phyloP scores from a whole-genome alignment of 192 early-diverging fungal genomes.

The Podila verticillata region DNA sequence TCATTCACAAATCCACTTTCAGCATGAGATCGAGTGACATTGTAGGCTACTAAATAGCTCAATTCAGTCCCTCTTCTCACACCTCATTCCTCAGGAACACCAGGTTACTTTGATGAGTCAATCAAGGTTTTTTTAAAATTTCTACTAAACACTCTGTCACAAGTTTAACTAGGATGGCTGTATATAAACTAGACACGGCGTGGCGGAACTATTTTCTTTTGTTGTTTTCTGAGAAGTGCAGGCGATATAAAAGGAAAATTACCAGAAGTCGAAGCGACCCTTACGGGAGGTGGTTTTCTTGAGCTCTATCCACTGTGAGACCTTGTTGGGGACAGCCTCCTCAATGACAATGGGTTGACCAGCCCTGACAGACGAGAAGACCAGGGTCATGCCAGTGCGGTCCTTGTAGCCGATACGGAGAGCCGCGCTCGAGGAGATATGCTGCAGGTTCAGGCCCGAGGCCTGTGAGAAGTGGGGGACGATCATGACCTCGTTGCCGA shows the following conservation, averaged over 20 bases:
- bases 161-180: constrained; percentile 3
- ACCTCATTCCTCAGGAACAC: background rate
- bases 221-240: background rate
- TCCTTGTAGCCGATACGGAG: constrained; percentile 15
- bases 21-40: constrained; percentile 5
- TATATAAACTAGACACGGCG: background rate
- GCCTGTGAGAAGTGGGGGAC: background rate
- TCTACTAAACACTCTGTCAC: background rate
- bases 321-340: background rate
- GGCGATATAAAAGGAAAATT: constrained; percentile 3
- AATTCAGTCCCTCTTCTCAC: constrained; percentile 6
- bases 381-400: background rate
- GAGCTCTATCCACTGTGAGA: background rate
- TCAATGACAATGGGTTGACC: constrained; percentile 4
- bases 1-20: constrained; percentile 4
- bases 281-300: background rate
- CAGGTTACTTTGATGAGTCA: background rate
- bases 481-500: background rate
- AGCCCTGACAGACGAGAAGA: constrained; percentile 5
- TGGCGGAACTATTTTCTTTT: background rate
- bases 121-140: background rate
- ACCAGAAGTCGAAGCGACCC: constrained; percentile 8
- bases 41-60: background rate
- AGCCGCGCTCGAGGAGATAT: background rate
- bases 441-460: constrained; percentile 4